Base-by-base conservation (phyloP, 495 filamentous ascomycete species). In the Penicillium subrubescens region DNA sequence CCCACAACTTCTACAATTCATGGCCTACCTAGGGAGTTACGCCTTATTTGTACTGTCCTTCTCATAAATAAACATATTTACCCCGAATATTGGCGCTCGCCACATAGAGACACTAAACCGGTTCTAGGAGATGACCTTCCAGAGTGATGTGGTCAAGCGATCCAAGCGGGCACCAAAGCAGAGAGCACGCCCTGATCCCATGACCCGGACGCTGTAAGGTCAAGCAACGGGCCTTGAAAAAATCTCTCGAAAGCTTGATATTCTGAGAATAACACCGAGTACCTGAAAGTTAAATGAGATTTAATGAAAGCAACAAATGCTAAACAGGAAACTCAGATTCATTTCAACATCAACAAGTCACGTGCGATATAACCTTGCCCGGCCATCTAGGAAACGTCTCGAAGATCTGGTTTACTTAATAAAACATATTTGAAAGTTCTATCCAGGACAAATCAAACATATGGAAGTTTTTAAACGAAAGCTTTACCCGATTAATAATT, bases 141-240 rank as follows among this genome's bases (percentile, higher is more conserved):
- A 39, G 29, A 48, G 55, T 60, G 62, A 64, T 64, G 57, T 50
- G 57, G 57, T 60, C 57, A 64, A 64, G 11, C 34, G 57, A 56
- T 39, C 61, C 21, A 21, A 19, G 25, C 19, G 61, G n/a, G 41
- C 21, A 37, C 31, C 8, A 46, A 10, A 17, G 8, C 8, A 21
- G 57, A 50, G 2, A 44, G 17, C 15, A 33, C 41, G 43, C 25
- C 37, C 57, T 48, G 41, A 17, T 15, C 39, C 14, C n/a, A 60
- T 59, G 62, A 64, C 50, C n/a, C n/a, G 29, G 15, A 27, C 15
- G 21, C 29, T 23, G 1, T 14, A 27, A 25, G 48, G 48, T 10
- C 12, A 12, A 29, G 25, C 48, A 2, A 52, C 25, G 25, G 25
- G 48, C 25, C n/a, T 23, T 11, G 3, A 10, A 23, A 4, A 14